Evolutionary conservation across 2,329 filamentous ascomycete species (phyloP), one percentile per base, ranked within the genome.

Genomic region (Xylaria sp.): DNA sequence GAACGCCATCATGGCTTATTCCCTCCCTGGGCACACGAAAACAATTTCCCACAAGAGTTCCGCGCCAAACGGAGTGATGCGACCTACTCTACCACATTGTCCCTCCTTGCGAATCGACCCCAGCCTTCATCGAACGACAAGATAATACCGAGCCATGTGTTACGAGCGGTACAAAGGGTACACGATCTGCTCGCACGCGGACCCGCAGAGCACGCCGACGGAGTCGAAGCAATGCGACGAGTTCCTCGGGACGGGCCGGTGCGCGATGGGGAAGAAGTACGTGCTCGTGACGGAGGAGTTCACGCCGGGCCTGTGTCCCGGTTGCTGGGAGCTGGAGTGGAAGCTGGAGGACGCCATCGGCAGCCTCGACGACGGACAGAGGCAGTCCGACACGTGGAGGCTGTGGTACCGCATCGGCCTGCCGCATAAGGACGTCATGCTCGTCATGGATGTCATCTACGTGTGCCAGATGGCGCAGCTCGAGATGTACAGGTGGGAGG

Each of bases 391-490:
- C 40, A 61, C 63, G 5, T 66, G 63, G 63, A 3, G 13, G 58
- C 58, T 66, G 40, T 66, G 58, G 57, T 29, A 48, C 50, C 63
- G 63, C 42, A 55, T 66, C 42, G 64, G 64, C 42, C 62, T 51
- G 58, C 4, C 5, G 13, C 25, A 53, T 12, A 51, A 27, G 25
- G 64, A 66, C 0, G 5, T n/a, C n/a, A 13, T 42, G 25, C 42
- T 66, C 51, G 44, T 62, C 18, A 6, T 42, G 13, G 59, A 62
- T n/a, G 2, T 53, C 27, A 10, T 29, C n/a, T 53, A 9, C 13
- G 51, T 66, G 5, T 47, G 27, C 6, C 9, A 21, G 10, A 29
- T 8, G 35, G 13, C 61, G n/a, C 10, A 27, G n/a, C 0, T 8
- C 18, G 51, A 59, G 51, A 66, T 66, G 64, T 6, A 35, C 4